Percentiles rank a stretch among this genome's conserved stretches.
phyloP scores from a whole-genome alignment of 208 protist genomes.

The Leptomonas pyrrhocoris region DNA sequence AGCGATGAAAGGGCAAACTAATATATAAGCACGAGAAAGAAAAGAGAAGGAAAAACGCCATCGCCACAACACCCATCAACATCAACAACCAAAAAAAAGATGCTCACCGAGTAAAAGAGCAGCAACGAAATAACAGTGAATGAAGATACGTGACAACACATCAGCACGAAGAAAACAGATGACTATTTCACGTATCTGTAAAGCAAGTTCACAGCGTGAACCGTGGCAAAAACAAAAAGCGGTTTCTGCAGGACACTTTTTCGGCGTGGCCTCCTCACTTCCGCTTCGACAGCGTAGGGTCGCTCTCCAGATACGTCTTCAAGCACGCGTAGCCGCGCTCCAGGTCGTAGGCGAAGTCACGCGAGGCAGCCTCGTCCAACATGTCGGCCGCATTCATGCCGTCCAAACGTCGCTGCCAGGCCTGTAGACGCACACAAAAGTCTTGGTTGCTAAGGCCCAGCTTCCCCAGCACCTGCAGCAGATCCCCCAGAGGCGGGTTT shows the following conservation, averaged over 20 bases:
- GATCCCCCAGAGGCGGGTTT: constrained; percentile 90
- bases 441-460: constrained; percentile 52
- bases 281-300: constrained; percentile 27
- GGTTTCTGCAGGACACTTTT: neutral
- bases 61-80: no score
- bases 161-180: no score
- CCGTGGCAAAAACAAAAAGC: no score
- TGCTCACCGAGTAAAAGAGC: no score
- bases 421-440: constrained; percentile 59
- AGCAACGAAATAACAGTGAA: no score
- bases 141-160: no score
- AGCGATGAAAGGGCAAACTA: neutral
- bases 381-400: constrained; percentile 92
- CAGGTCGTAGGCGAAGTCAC: constrained; percentile 93
- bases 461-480: constrained; percentile 68
- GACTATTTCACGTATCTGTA: no score
- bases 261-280: neutral
- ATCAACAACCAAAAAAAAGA: no score
- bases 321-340: constrained; percentile 87
- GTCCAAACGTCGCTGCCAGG: constrained; percentile 83
- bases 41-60: no score
- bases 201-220: no score
- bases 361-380: constrained; percentile 72
- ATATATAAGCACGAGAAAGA: no score
- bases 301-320: constrained; percentile 70